Percentiles rank a stretch among this genome's conserved stretches.
phyloP scores from a whole-genome alignment of 495 filamentous ascomycete genomes.

The Ascobolus immersus region DNA sequence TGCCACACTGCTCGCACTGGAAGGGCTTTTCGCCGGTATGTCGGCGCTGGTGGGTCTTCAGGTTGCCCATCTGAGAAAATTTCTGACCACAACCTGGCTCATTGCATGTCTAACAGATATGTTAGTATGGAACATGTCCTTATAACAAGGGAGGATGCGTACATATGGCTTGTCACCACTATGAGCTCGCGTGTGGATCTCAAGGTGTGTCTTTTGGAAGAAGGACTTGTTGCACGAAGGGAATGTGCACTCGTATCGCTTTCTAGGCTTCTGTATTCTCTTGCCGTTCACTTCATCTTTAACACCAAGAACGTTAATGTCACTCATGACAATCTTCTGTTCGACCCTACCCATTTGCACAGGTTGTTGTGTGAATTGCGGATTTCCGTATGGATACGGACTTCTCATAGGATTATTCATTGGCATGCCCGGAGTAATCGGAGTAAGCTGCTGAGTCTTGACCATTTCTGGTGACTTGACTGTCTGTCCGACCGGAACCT shows the following conservation, averaged over 20 bases:
- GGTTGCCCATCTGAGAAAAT: conserved; percentile 72
- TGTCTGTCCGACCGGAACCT: conserved; percentile 19
- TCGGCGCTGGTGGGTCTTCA: conserved; percentile 68
- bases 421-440: not conserved
- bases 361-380: not conserved
- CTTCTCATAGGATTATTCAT: not conserved
- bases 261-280: conserved; percentile 20
- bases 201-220: conserved; percentile 77
- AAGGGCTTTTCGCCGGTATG: conserved; percentile 80
- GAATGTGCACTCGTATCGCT: conserved; percentile 51
- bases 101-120: conserved; percentile 34
- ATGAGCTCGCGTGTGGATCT: conserved; percentile 73
- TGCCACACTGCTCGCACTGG: conserved; percentile 55
- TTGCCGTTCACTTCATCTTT: conserved; percentile 16
- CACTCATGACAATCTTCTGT: conserved; percentile 1
- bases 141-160: conserved; percentile 4
- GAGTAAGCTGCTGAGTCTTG: not conserved
- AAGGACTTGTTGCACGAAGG: conserved; percentile 59
- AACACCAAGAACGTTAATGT: conserved; percentile 3
- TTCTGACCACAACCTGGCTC: conserved; percentile 49
- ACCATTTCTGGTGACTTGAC: conserved; percentile 10
- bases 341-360: not conserved
- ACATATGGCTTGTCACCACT: conserved; percentile 84
- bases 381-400: not conserved
- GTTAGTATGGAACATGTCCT: conserved; percentile 4